Percentiles rank a stretch among this genome's conserved stretches.
These are phyloP conservation scores for Colletotrichum sp. DNA, from an alignment of 2,329 filamentous ascomycete species.

Conservation along the genomic window DNA sequence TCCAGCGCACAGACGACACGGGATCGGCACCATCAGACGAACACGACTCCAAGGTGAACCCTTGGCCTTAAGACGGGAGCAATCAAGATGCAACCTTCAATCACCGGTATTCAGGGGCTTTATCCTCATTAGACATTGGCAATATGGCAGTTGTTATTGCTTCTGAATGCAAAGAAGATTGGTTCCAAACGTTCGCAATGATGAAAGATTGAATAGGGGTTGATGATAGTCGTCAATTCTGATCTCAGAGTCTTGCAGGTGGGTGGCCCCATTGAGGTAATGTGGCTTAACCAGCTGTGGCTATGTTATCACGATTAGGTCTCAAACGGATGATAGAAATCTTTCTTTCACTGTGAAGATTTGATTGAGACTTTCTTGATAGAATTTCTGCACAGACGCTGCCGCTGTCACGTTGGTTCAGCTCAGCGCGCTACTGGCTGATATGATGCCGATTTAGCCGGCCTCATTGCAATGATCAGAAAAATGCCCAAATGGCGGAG, in stretches of 20 bases:
- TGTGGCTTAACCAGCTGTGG: neutral
- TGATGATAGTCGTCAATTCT: neutral
- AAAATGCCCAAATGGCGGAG: neutral
- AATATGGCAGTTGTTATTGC: neutral
- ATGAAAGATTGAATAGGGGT: neutral
- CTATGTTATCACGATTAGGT: rapidly evolving
- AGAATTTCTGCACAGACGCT: neutral
- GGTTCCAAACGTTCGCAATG: neutral
- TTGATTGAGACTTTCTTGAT: neutral
- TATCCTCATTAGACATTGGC: neutral
- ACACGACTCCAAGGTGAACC: neutral
- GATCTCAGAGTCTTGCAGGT: rapidly evolving
- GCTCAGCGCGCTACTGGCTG: neutral
- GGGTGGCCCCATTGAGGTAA: neutral
- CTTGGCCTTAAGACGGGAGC: neutral
- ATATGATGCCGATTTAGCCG: neutral
- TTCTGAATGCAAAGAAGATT: neutral
- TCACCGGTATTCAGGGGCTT: neutral
- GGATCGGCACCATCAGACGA: neutral
- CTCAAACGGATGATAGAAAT: neutral
- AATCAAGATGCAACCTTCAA: neutral
- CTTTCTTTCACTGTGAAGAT: neutral
- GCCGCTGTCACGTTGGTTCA: neutral
- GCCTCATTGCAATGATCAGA: neutral
- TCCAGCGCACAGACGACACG: neutral